A percentile compares a stretch with the other conserved stretches of the same genome.
phyloP scores from a whole-genome alignment of 2,329 filamentous ascomycete genomes.

The Ophiostoma himal-ulmi region DNA sequence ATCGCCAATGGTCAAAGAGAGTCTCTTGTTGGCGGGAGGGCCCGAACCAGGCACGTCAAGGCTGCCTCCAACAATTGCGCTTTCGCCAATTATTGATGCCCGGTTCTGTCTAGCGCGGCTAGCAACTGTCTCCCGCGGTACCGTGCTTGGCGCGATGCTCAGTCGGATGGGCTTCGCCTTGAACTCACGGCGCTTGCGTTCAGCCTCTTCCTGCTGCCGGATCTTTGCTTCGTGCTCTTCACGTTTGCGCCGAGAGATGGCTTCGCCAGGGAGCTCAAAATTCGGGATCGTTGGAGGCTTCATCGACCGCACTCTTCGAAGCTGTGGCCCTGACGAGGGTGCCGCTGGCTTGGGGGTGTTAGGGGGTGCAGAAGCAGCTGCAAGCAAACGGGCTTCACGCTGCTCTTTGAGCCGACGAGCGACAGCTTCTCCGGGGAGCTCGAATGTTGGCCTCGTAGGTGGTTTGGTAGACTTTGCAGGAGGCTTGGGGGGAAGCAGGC shows the following conservation, averaged over 20 bases:
- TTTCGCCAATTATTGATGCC: conserved; percentile 22
- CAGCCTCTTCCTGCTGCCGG: conserved; percentile 54
- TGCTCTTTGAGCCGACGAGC: conserved; percentile 53
- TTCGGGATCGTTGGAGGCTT: conserved; percentile 49
- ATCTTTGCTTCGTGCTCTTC: conserved; percentile 52
- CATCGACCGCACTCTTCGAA: conserved; percentile 40
- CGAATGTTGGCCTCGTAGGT: conserved; percentile 51
- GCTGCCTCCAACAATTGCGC: neutral
- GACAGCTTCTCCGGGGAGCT: conserved; percentile 58
- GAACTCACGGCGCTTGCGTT: conserved; percentile 56
- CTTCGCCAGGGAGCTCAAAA: conserved; percentile 60
- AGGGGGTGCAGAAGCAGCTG: conserved; percentile 22
- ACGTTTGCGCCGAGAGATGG: conserved; percentile 50
- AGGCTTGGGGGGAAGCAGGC: conserved; percentile 43
- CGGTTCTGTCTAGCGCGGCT: conserved; percentile 52
- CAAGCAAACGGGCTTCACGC: conserved; percentile 48
- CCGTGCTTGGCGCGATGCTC: conserved; percentile 37
- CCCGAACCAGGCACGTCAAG: conserved; percentile 12
- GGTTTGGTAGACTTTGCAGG: conserved; percentile 49
- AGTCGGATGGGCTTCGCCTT: conserved; percentile 54
- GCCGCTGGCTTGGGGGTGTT: conserved; percentile 19
- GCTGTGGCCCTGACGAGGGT: conserved; percentile 30
- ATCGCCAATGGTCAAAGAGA: conserved; percentile 25
- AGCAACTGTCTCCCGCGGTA: conserved; percentile 52
- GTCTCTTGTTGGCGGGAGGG: conserved; percentile 29